Evolutionary conservation across 495 filamentous ascomycete genomes (phyloP), one percentile per base, ranked within the genome.

Genomic region (Aspergillus sclerotiicarbonarius): DNA sequence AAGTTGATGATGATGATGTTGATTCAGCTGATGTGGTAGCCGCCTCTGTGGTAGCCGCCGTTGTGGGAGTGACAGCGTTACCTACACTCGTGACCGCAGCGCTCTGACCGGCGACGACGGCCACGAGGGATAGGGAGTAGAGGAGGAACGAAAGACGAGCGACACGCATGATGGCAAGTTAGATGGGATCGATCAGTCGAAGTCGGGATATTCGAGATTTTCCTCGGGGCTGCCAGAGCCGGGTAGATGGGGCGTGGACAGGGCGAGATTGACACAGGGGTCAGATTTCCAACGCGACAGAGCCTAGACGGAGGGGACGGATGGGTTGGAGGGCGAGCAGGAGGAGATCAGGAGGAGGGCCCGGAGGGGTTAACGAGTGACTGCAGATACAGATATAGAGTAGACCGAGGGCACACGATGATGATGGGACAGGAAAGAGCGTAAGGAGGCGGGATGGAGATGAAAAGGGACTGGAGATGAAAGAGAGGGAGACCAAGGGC

Each of bases 91-190:
- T 60, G 44, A 63, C 54, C 25, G 59, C 67, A 10, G 59, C 53
- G 54, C 66, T 73, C 66, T 76, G 72, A 37, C 69, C 73, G 44
- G 73, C 70, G 44, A 63, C 67, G 2, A 69, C 67, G 39, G 73
- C 68, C 70, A 74, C 62, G 33, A 77, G 63, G 51, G 64, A 67
- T 59, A 77, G 66, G 48, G 72, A 70, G 54, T 75, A 72, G 29
- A 70, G 53, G 54, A 76, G 46, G 55, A 76, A 67, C 52, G 72
- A 71, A 51, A 76, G 66, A 56, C 63, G 60, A 56, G 67, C 60
- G 54, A 70, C 63, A 60, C 75, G 73, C 75, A 77, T 77, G 62
- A 53, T 71, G 65, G 62, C 19, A 25, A 44, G 16, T 45, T 4
- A 10, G 48, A 32, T 33, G 53, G 33, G 31, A 33, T 15, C 21